phyloP scores from a whole-genome alignment of 495 filamentous ascomycete species.

The Trichoderma virens region DNA sequence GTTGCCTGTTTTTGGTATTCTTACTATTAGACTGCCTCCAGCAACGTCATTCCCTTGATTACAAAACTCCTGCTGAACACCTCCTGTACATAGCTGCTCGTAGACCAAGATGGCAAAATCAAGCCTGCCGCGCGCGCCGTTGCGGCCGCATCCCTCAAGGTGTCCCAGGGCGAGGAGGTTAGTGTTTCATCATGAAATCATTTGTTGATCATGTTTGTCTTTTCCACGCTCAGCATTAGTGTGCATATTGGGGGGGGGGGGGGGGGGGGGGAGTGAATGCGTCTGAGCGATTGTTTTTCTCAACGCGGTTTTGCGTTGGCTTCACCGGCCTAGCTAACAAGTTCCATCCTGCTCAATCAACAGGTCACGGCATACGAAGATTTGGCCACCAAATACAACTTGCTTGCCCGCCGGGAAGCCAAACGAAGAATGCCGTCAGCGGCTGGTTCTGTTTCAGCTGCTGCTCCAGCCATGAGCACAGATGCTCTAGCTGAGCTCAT shows the following conservation, averaged over 20 bases:
- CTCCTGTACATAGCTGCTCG: conserved; percentile 3
- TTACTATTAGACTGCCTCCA: not conserved
- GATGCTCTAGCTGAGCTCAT: not conserved
- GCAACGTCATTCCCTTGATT: not conserved
- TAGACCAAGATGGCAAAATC: conserved; percentile 7
- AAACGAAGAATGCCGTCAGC: not conserved
- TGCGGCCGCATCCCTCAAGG: conserved; percentile 2
- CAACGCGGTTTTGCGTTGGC: not conserved
- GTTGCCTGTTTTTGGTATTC: not conserved
- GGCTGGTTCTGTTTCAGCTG: not conserved
- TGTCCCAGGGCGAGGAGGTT: conserved; percentile 4
- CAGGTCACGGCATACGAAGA: not conserved
- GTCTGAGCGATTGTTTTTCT: no score
- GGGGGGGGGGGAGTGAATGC: no score
- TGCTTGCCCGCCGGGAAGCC: conserved; percentile 1
- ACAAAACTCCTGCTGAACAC: conserved; percentile 6
- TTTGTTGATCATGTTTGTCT: not conserved
- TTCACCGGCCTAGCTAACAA: not conserved
- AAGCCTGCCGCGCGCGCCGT: conserved; percentile 4
- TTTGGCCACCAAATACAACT: not conserved
- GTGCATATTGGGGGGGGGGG: not conserved
- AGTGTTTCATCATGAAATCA: conserved; percentile 1
- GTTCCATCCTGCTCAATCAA: not conserved
- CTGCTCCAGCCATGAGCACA: not conserved
- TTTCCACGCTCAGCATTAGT: not conserved